Base-by-base conservation (phyloP, 2,329 filamentous ascomycete genomes). In the Ascochyta viciae-villosae region DNA sequence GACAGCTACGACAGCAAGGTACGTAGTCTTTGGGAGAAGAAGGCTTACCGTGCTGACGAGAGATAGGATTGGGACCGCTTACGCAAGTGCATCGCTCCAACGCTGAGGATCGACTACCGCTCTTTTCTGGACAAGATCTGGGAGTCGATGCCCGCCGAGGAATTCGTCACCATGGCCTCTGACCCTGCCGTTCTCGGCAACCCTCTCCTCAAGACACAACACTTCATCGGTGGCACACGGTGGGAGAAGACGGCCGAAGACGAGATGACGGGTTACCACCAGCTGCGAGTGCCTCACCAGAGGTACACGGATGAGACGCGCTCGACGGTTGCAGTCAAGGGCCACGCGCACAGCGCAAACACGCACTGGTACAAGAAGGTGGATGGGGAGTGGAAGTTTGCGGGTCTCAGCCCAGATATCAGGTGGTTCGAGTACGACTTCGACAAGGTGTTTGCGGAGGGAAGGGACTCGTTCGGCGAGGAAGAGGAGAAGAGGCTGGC, bases 31-130 rank as follows among this genome's bases (percentile, higher is more conserved):
- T 44, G 9, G 42, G 22, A 37, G 13, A 35, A 54, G 60, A 44
- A 58, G 4, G 38, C 22, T 48, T 4, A 40, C 13, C 29, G n/a
- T 2, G 16, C 54, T 57, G 22, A 57, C 40, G 16, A 33, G 16
- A 35, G 5, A 19, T 51, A 76, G 75, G 84, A 88, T 76, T 88
- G 86, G 85, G 77, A 80, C 13, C 82, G 85, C 47, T 80, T 88
- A 26, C 70, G 78, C 62, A 83, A 82, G 60, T 85, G 83, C 77
- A 86, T 90, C 62, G 87, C 87, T 3, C 87, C 87, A 1, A 86
- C 82, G 1, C 69, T 86, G 13, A 78, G 76, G 81, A 83, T 92
- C 66, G 89, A 92, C 80, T 92, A 92, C 82, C 80, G 73, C 61
- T 85, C 73, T 13, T 81, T 85, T 66, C 75, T 85, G 58, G 75